Percentiles rank a stretch among this genome's conserved stretches.
Conservation (phyloP, 1,284 basidiomycete species). For the Leccinum solheimii region DNA sequence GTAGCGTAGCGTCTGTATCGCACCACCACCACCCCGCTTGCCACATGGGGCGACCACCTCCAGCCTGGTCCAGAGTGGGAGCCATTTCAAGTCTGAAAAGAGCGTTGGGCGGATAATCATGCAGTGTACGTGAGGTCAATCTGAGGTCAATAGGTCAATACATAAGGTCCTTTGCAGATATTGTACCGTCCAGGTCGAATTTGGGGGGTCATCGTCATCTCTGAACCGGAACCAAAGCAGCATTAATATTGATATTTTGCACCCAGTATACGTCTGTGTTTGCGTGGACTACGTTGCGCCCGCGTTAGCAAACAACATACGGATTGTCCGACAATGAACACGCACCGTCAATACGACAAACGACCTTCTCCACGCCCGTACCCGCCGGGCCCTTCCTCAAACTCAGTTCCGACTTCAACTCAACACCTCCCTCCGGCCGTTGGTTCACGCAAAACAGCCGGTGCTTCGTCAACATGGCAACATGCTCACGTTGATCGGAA, state of each 20-base stretch:
- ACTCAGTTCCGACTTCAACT: slow-evolving; percentile 52
- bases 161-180: too few relatives aligned
- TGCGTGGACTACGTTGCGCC: slow-evolving; percentile 45
- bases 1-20: too few relatives aligned
- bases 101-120: too few relatives aligned
- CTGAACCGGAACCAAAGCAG: background rate
- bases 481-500: slow-evolving; percentile 49
- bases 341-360: slow-evolving; percentile 62
- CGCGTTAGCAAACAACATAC: slow-evolving; percentile 3
- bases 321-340: background rate
- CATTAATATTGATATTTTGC: slow-evolving; percentile 43
- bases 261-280: slow-evolving; percentile 60
- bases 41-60: too few relatives aligned
- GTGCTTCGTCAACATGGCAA: slow-evolving; percentile 53
- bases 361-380: slow-evolving; percentile 44
- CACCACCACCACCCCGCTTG: too few relatives aligned
- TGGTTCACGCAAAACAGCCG: slow-evolving; percentile 61
- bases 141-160: too few relatives aligned
- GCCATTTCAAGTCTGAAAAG: too few relatives aligned
- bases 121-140: too few relatives aligned
- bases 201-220: too few relatives aligned
- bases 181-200: too few relatives aligned
- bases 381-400: slow-evolving; percentile 37
- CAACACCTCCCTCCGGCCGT: slow-evolving; percentile 35
- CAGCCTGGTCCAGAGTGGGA: too few relatives aligned